phyloP scores from a whole-genome alignment of 2,329 filamentous ascomycete species.

The Peltaster fructicola region DNA sequence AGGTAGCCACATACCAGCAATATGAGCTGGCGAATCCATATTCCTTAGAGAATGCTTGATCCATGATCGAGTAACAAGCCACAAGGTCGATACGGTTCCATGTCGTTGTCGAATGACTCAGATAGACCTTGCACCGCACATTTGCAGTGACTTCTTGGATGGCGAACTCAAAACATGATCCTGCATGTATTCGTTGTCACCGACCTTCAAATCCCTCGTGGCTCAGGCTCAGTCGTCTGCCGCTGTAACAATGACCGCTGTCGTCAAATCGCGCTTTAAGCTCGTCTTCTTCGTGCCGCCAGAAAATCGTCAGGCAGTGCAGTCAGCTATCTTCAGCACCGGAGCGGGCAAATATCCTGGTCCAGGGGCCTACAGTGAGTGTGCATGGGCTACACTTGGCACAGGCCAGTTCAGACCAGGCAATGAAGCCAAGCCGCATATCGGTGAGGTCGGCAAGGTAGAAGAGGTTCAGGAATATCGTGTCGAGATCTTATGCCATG shows the following conservation, averaged over 20 bases:
- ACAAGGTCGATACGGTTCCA: constrained; percentile 1
- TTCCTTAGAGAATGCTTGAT: background rate
- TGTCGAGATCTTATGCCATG: constrained; percentile 45
- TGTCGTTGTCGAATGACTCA: background rate
- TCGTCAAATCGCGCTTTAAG: constrained; percentile 24
- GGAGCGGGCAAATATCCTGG: constrained; percentile 28
- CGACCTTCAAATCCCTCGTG: too few relatives aligned
- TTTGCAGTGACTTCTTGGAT: constrained; percentile 1
- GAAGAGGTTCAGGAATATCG: constrained; percentile 43
- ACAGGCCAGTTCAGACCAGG: constrained; percentile 50
- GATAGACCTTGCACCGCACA: background rate
- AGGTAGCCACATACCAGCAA: too few relatives aligned
- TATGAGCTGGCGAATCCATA: too few relatives aligned
- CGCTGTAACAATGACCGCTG: too few relatives aligned
- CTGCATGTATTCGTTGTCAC: too few relatives aligned
- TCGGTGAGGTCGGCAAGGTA: constrained; percentile 39
- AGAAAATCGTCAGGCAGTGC: constrained; percentile 20
- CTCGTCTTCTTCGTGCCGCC: constrained; percentile 29
- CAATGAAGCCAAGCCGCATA: constrained; percentile 41
- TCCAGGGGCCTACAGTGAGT: constrained; percentile 25
- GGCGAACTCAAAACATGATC: too few relatives aligned
- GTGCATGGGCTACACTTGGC: constrained; percentile 28
- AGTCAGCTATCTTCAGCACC: constrained; percentile 28
- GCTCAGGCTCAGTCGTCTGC: too few relatives aligned
- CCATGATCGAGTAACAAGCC: background rate